A percentile compares a stretch with the other conserved stretches of the same genome.
Evolutionary conservation across 2,329 filamentous ascomycete genomes (phyloP).

Genomic region (Talaromyces rugulosus): DNA sequence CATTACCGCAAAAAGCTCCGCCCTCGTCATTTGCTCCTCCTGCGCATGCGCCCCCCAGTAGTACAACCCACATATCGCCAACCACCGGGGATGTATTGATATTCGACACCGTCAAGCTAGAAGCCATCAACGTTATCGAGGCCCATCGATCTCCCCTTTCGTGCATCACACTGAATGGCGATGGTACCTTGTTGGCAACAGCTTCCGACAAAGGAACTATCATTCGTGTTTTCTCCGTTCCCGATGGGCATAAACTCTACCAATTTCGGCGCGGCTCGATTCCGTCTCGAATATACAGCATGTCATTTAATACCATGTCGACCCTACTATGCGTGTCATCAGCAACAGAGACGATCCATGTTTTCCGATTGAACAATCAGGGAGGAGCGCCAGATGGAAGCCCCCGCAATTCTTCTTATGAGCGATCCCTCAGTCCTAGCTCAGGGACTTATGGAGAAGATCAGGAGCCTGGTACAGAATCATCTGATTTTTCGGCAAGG

Average conservation of each 20-base stretch:
- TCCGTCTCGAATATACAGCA: constrained; percentile 93
- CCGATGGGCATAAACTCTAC: constrained; percentile 85
- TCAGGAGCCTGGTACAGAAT: constrained; percentile 21
- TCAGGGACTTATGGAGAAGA: constrained; percentile 30
- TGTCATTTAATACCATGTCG: constrained; percentile 95
- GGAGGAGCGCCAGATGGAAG: constrained; percentile 24
- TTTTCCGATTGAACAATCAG: constrained; percentile 70
- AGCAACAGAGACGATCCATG: constrained; percentile 92
- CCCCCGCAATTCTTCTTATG: constrained; percentile 22
- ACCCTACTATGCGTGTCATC: constrained; percentile 94
- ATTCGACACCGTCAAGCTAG: constrained; percentile 82
- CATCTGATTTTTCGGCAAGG: constrained; percentile 34
- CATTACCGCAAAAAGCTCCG: constrained; percentile 65
- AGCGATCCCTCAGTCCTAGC: constrained; percentile 23
- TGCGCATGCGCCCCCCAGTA: constrained; percentile 73
- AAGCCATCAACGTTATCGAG: constrained; percentile 92
- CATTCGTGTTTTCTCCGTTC: constrained; percentile 90
- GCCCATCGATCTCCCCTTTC: constrained; percentile 89
- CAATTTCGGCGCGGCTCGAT: constrained; percentile 95
- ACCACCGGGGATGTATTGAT: constrained; percentile 90
- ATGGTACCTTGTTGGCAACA: constrained; percentile 86
- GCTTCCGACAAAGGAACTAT: constrained; percentile 97
- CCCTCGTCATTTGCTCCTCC: constrained; percentile 56
- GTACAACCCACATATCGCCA: constrained; percentile 67
- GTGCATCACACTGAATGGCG: constrained; percentile 85